phyloP scores from a whole-genome alignment of 108 stramenopile genomes.

The Asterionellopsis glacialis region DNA sequence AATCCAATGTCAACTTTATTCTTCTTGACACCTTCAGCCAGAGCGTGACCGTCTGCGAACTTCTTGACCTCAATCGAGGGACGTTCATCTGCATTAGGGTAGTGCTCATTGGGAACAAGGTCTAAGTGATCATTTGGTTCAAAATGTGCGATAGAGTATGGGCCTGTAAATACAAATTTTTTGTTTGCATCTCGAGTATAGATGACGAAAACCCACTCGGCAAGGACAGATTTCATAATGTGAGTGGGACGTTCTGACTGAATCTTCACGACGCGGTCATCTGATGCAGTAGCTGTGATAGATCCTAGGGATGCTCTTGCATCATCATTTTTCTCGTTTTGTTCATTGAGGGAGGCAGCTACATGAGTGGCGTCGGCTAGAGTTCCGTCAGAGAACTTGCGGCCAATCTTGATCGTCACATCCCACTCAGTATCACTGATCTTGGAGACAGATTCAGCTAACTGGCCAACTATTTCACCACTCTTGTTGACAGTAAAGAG shows the following conservation, averaged over 20 bases:
- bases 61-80: background rate
- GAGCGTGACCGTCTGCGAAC: slow-evolving; percentile 2
- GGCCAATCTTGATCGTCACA: background rate
- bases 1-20: slow-evolving; percentile 10
- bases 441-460: background rate
- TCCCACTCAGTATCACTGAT: slow-evolving; percentile 10
- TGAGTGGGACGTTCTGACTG: too few species aligned
- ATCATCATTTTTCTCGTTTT: too few species aligned
- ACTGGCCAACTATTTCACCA: slow-evolving; percentile 11
- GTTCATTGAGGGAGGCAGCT: too few species aligned
- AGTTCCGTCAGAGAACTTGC: slow-evolving; percentile 11
- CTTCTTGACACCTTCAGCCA: slow-evolving; percentile 8
- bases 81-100: background rate
- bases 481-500: slow-evolving; percentile 15
- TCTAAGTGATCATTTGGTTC: background rate
- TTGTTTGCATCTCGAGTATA: background rate
- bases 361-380: too few species aligned
- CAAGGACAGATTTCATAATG: too few species aligned
- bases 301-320: too few species aligned
- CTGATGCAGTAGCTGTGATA: too few species aligned
- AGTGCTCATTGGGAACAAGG: slow-evolving; percentile 10
- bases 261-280: too few species aligned
- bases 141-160: slow-evolving; percentile 5
- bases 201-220: too few species aligned
- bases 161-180: slow-evolving; percentile 12